Percentiles rank a stretch among this genome's conserved stretches.
phyloP scores from a whole-genome alignment of 73 alveolate species.

The Symbiodinium natans region DNA sequence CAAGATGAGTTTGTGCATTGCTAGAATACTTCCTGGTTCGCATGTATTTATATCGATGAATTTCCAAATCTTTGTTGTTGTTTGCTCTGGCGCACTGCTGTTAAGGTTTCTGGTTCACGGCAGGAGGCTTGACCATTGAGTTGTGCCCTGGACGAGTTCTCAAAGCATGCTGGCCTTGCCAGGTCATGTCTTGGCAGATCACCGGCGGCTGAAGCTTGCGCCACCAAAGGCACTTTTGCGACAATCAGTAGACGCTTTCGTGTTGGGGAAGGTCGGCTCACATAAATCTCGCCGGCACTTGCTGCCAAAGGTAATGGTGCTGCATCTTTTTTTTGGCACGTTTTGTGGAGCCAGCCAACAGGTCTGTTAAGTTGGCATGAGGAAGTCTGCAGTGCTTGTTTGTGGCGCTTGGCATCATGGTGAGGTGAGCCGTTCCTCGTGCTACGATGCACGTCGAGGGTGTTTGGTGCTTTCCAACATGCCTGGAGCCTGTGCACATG shows the following conservation, averaged over 20 bases:
- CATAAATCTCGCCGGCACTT: no score
- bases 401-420: background rate
- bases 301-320: no score
- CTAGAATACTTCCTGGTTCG: background rate
- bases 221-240: conserved; percentile 40
- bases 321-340: no score
- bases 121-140: conserved; percentile 32
- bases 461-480: conserved; percentile 36
- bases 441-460: conserved; percentile 42
- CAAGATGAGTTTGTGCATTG: background rate
- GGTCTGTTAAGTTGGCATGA: no score
- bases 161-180: background rate
- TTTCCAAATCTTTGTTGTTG: no score
- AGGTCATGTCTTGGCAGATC: conserved; percentile 48
- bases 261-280: no score
- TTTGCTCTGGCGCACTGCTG: background rate
- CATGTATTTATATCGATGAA: no score
- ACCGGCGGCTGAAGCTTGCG: conserved; percentile 41
- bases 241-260: no score
- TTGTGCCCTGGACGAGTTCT: background rate
- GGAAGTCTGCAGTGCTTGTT: no score
- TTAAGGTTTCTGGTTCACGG: conserved; percentile 74
- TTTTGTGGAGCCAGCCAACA: no score
- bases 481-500: background rate
- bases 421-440: conserved; percentile 27